phyloP scores from a whole-genome alignment of 2,329 filamentous ascomycete species.

The Cordyceps militaris region DNA sequence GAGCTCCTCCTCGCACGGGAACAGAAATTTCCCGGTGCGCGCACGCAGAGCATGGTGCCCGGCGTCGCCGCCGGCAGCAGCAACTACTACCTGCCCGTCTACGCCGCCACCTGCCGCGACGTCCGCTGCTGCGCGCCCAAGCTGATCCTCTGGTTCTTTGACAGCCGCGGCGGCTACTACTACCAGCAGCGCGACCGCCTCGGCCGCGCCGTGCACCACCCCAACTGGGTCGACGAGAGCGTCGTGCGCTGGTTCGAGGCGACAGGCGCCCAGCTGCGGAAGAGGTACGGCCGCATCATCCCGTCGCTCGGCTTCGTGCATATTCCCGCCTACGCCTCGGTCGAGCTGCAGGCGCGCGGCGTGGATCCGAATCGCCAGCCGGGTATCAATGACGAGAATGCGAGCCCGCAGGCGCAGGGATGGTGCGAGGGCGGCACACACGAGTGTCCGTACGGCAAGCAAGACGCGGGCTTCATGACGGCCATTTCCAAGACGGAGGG shows the following conservation, averaged over 20 bases:
- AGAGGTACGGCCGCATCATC: constrained; percentile 27
- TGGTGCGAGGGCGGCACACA: constrained; percentile 36
- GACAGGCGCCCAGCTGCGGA: constrained; percentile 24
- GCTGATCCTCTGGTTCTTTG: constrained; percentile 62
- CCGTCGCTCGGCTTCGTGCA: constrained; percentile 44
- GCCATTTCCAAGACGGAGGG: constrained; percentile 48
- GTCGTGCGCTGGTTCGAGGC: constrained; percentile 39
- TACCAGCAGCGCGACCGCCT: constrained; percentile 33
- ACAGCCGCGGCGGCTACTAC: constrained; percentile 51
- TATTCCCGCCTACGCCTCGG: constrained; percentile 38
- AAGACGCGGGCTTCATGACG: constrained; percentile 57
- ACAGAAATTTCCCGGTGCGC: constrained; percentile 29
- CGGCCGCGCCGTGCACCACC: constrained; percentile 26
- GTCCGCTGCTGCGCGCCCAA: constrained; percentile 27
- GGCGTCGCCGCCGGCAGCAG: constrained; percentile 32
- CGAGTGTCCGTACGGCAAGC: constrained; percentile 34
- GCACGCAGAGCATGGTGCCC: constrained; percentile 34
- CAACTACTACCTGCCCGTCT: constrained; percentile 43
- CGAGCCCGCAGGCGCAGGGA: constrained; percentile 36
- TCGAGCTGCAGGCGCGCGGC: constrained; percentile 21
- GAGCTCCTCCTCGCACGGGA: constrained; percentile 35
- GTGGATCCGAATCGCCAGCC: constrained; percentile 33
- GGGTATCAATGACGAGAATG: constrained; percentile 39
- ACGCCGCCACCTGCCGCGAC: constrained; percentile 21
- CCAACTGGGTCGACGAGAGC: constrained; percentile 38